Evolutionary conservation across 2,329 filamentous ascomycete genomes (phyloP).

Genomic region (Seiridium cupressi): DNA sequence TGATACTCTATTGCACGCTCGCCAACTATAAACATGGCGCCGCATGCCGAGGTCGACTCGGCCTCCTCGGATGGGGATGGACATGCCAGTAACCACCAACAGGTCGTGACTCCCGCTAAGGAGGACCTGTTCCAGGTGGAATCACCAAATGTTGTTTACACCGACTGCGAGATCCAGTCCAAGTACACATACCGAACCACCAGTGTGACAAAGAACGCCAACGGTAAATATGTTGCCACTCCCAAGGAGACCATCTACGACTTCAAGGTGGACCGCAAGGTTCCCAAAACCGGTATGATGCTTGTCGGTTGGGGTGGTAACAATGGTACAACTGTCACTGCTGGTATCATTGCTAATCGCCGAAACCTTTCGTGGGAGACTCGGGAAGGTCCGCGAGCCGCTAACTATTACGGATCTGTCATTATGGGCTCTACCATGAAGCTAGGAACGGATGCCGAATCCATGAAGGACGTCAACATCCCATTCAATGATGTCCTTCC

Average conservation of each 20-base stretch:
- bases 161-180: slow-evolving; percentile 82
- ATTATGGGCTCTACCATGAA: slow-evolving; percentile 98
- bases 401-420: slow-evolving; percentile 98
- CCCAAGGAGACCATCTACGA: slow-evolving; percentile 90
- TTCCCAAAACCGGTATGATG: slow-evolving; percentile 95
- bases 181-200: slow-evolving; percentile 98
- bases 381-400: slow-evolving; percentile 77
- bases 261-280: slow-evolving; percentile 94
- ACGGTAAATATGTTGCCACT: slow-evolving; percentile 77
- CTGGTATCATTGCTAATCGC: slow-evolving; percentile 94
- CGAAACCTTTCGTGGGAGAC: slow-evolving; percentile 87
- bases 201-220: slow-evolving; percentile 64
- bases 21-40: slow-evolving; percentile 69
- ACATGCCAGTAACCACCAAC: slow-evolving; percentile 32
- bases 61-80: slow-evolving; percentile 62
- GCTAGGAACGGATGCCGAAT: slow-evolving; percentile 83
- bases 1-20: slow-evolving; percentile 20
- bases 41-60: slow-evolving; percentile 71
- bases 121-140: slow-evolving; percentile 78
- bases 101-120: slow-evolving; percentile 34
- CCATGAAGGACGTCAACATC: slow-evolving; percentile 88
- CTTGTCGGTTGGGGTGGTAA: slow-evolving; percentile 97
- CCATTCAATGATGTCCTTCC: slow-evolving; percentile 92
- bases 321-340: slow-evolving; percentile 96
- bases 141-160: slow-evolving; percentile 91